Evolutionary conservation across 1,284 basidiomycete species (phyloP).

Genomic region (Moesziomyces aphidis): DNA sequence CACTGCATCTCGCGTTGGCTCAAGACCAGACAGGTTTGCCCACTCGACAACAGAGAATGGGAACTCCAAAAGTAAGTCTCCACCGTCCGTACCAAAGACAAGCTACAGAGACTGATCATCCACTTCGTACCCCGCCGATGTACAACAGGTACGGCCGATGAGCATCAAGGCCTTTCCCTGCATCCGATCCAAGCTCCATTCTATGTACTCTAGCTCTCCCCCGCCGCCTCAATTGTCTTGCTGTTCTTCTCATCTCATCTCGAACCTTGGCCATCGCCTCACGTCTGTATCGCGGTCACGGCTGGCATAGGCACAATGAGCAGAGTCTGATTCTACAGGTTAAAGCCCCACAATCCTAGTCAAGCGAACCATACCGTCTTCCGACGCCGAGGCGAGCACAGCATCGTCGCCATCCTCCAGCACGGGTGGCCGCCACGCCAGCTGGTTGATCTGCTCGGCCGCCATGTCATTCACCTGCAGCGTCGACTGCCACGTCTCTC

Average conservation of each 20-base stretch:
- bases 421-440: slow-evolving; percentile 55
- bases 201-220: slow-evolving; percentile 24
- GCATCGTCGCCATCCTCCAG: slow-evolving; percentile 43
- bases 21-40: slow-evolving; percentile 98
- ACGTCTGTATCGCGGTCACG: too few relatives aligned
- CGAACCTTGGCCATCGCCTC: too few relatives aligned
- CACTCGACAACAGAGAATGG: slow-evolving; percentile 90
- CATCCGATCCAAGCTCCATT: neutral
- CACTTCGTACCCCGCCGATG: neutral
- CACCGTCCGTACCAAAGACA: too few relatives aligned
- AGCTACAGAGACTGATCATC: neutral
- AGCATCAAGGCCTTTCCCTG: neutral
- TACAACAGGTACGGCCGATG: slow-evolving; percentile 42
- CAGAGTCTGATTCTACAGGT: neutral
- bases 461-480: slow-evolving; percentile 46
- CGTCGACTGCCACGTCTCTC: slow-evolving; percentile 21
- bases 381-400: slow-evolving; percentile 49
- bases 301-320: neutral
- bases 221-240: too few relatives aligned
- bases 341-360: slow-evolving; percentile 18
- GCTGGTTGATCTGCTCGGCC: slow-evolving; percentile 55
- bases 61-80: slow-evolving; percentile 85
- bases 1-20: slow-evolving; percentile 99
- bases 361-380: slow-evolving; percentile 56
- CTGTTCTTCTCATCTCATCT: neutral